These are phyloP conservation scores for Trichophyton schoenleinii DNA, from an alignment of 2,329 filamentous ascomycete species.

Conservation along the genomic window DNA sequence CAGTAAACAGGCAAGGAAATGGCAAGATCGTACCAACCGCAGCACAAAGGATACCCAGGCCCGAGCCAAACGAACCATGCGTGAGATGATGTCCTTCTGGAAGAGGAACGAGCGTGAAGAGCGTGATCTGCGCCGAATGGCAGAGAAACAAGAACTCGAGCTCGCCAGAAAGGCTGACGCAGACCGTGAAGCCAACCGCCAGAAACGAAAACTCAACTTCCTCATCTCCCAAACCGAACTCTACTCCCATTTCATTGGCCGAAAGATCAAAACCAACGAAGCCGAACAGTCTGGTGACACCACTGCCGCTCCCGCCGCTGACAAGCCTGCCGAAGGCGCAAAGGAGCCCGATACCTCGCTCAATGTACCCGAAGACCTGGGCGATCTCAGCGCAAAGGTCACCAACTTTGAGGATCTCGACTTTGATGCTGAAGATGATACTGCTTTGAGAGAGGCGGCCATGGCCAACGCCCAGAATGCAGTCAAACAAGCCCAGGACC, in stretches of 20 bases:
- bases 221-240: slow-evolving; percentile 96
- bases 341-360: slow-evolving; percentile 18
- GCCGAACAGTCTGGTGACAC: slow-evolving; percentile 74
- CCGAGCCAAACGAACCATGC: slow-evolving; percentile 92
- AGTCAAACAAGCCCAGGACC: slow-evolving; percentile 84
- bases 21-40: slow-evolving; percentile 97
- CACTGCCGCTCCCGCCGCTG: slow-evolving; percentile 33
- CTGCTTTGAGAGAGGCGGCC: slow-evolving; percentile 64
- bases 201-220: slow-evolving; percentile 98
- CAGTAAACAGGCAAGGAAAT: slow-evolving; percentile 91
- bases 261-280: slow-evolving; percentile 97
- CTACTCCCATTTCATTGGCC: slow-evolving; percentile 98
- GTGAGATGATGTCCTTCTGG: slow-evolving; percentile 99
- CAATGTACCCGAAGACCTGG: slow-evolving; percentile 34
- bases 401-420: slow-evolving; percentile 90
- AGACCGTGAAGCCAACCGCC: slow-evolving; percentile 89
- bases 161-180: slow-evolving; percentile 94
- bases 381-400: slow-evolving; percentile 53
- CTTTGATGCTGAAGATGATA: slow-evolving; percentile 91
- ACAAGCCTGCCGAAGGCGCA: slow-evolving; percentile 16
- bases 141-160: slow-evolving; percentile 90
- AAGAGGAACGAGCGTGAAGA: slow-evolving; percentile 97
- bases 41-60: slow-evolving; percentile 96
- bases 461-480: slow-evolving; percentile 94
- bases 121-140: slow-evolving; percentile 81